Evolutionary conservation across 257 asterid genomes (phyloP), one percentile per base, ranked within the genome.

Genomic region (Nicotiana knightiana): DNA sequence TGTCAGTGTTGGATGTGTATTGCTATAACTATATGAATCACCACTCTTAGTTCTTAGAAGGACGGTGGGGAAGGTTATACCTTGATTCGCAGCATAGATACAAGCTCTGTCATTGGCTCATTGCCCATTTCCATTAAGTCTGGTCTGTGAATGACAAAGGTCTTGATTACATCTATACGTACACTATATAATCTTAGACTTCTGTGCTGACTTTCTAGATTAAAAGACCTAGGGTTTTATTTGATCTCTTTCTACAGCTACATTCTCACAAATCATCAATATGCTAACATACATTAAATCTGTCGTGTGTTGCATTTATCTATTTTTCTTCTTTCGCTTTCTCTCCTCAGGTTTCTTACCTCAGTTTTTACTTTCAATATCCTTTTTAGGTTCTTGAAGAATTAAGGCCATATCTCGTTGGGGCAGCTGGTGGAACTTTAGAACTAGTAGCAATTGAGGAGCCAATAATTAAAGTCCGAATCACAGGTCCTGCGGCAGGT

Each of bases 361-460:
- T 4, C 0, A 46, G n/a, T 73, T 73, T 24, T 43, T 30, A 37
- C 43, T 12, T 73, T 24, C 12, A 15, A 48, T 39, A 70, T 43
- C 28, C 79, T 11, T 12, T 32, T 13, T 78, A 95, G 98, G 98
- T 95, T 79, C 97, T 95, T 35, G 98, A 93, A 84, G 99, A 95
- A 88, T 92, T 95, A 67, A 89, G 99, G 59, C 97, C 97, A n/a
- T 95, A 88, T 82, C 97, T 95, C 1, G 83, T 90, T 43, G 99
- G 97, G 85, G 97, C 97, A 28, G 97, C 98, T 4, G 99, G 99
- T 82, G 99, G 99, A 89, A 92, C 85, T 35, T 82, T 95, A 81
- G 98, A 93, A 85, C 88, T 93, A 12, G 94, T 95, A 62, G 91
- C 67, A 73, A 95, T 95, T 3, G 97, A 95, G 85, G 97, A 93